Evolutionary conservation across 495 filamentous ascomycete genomes (phyloP).

Genomic region (Penicillium waksmanii): DNA sequence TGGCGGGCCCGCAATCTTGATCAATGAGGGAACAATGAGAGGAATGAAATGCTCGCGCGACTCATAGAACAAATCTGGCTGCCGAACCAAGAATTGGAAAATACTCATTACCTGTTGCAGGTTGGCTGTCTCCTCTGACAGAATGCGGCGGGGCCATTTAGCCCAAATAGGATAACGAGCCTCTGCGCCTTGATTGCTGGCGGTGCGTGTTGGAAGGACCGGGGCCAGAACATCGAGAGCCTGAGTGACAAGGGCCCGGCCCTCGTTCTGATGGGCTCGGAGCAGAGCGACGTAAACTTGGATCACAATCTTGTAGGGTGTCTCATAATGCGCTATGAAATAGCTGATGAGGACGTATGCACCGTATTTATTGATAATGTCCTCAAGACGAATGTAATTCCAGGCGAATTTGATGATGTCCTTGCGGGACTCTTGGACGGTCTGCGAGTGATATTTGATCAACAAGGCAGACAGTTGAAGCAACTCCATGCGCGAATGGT

Average conservation of each 20-base stretch:
- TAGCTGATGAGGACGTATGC: conserved; percentile 97
- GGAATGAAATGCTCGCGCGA: conserved; percentile 87
- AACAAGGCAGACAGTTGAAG: conserved; percentile 92
- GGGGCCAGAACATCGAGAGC: conserved; percentile 93
- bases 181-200: conserved; percentile 49
- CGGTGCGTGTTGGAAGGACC: conserved; percentile 74
- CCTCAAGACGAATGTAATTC: conserved; percentile 96
- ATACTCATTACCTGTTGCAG: conserved; percentile 96
- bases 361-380: conserved; percentile 98
- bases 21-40: conserved; percentile 83
- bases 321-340: conserved; percentile 97
- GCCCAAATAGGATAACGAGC: conserved; percentile 79
- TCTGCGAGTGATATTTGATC: conserved; percentile 86
- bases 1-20: conserved; percentile 83
- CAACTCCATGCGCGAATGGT: conserved; percentile 95
- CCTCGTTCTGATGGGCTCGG: conserved; percentile 93
- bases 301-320: conserved; percentile 90
- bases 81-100: conserved; percentile 92
- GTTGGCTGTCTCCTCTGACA: conserved; percentile 96
- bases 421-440: conserved; percentile 88
- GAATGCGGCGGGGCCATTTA: conserved; percentile 84
- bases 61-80: conserved; percentile 93
- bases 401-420: conserved; percentile 99
- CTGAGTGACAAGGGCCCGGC: conserved; percentile 87
- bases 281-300: conserved; percentile 92